A percentile compares a stretch with the other conserved stretches of the same genome.
phyloP scores from a whole-genome alignment of 2,329 filamentous ascomycete species.

The Xylariaceae sp. region DNA sequence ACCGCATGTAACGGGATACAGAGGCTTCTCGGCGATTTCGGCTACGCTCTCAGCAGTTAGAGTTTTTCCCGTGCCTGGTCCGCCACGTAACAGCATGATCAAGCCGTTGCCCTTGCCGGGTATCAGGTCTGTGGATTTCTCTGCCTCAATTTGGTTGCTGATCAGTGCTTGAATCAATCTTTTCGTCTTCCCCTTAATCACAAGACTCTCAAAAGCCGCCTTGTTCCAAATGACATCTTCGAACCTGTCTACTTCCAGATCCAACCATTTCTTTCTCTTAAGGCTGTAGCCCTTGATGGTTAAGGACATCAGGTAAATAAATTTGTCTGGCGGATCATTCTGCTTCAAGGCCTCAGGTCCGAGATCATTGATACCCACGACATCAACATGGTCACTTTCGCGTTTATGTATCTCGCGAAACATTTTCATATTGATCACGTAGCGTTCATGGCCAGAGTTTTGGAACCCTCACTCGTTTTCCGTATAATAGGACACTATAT shows the following conservation, averaged over 20 bases:
- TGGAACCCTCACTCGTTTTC: background rate
- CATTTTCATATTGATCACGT: constrained; percentile 15
- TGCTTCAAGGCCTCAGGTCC: background rate
- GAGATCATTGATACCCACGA: background rate
- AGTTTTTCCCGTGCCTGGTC: constrained; percentile 33
- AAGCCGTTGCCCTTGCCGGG: constrained; percentile 27
- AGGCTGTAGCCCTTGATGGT: constrained; percentile 1
- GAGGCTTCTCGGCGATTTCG: constrained; percentile 31
- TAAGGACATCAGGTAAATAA: background rate
- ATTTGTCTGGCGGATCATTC: background rate
- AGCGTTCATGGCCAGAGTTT: background rate
- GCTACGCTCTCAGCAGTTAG: constrained; percentile 33
- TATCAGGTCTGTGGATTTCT: constrained; percentile 6
- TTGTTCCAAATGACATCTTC: background rate
- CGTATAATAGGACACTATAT: constrained; percentile 4
- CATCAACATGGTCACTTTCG: background rate
- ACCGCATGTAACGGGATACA: constrained; percentile 32
- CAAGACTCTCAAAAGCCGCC: background rate
- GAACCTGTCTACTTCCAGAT: background rate
- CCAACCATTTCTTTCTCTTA: constrained; percentile 10
- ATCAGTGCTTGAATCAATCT: background rate
- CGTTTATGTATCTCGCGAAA: background rate
- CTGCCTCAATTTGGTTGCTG: constrained; percentile 1
- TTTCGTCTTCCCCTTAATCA: constrained; percentile 2
- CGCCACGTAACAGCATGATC: constrained; percentile 30